These are phyloP conservation scores for Psilocybe cyanescens DNA, from an alignment of 768 basidiomycete genomes.

Conservation along the genomic window DNA sequence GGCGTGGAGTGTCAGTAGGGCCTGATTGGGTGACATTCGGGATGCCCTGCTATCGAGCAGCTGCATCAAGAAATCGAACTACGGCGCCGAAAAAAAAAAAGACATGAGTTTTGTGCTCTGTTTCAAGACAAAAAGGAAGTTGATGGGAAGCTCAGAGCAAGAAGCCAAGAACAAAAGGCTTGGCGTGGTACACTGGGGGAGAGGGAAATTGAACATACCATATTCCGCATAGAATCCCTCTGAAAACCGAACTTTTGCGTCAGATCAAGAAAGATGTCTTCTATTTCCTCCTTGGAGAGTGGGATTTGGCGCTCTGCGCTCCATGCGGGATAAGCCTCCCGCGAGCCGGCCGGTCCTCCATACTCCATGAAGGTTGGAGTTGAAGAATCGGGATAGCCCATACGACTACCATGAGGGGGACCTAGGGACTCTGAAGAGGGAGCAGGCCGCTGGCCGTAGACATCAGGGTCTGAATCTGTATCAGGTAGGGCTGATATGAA, in stretches of 20 bases:
- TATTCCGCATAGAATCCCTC: constrained; percentile 93
- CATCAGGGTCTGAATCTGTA: constrained; percentile 82
- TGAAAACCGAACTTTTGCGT: constrained; percentile 99
- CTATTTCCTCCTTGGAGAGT: constrained; percentile 98
- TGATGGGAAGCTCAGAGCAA: not conserved
- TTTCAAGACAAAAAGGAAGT: constrained; percentile 1
- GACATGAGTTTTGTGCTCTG: constrained; percentile 14
- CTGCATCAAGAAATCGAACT: constrained; percentile 99
- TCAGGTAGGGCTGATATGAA: constrained; percentile 65
- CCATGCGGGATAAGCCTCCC: constrained; percentile 96
- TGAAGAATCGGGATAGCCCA: constrained; percentile 68
- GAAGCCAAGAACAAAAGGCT: not conserved
- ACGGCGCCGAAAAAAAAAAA: constrained; percentile 18
- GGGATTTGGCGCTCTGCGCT: constrained; percentile 89
- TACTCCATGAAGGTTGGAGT: constrained; percentile 78
- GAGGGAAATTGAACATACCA: constrained; percentile 51
- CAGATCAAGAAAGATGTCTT: constrained; percentile 96
- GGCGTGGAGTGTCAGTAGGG: constrained; percentile 92
- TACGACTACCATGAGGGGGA: constrained; percentile 47
- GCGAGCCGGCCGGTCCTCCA: constrained; percentile 52
- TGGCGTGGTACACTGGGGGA: not conserved
- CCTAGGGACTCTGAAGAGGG: constrained; percentile 81
- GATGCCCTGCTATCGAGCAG: constrained; percentile 95
- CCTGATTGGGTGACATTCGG: constrained; percentile 96
- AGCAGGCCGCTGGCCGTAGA: constrained; percentile 69